phyloP scores from a whole-genome alignment of 139 green algal genomes.

The Coelastrella sp. region DNA sequence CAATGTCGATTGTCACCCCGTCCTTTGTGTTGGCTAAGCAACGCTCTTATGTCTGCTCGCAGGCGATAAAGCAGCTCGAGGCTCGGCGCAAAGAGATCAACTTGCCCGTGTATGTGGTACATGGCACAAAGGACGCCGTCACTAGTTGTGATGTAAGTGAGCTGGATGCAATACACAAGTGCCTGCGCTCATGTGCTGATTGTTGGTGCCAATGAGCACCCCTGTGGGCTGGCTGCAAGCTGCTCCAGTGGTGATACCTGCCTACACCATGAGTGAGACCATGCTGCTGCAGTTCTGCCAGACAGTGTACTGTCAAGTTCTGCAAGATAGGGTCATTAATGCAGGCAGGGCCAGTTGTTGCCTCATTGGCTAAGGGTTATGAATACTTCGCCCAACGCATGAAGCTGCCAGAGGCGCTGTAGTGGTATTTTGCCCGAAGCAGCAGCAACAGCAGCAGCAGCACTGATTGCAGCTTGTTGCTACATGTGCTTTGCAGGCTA shows the following conservation, averaged over 20 bases:
- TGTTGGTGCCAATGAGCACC: neutral
- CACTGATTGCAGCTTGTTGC: neutral
- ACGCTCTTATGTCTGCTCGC: neutral
- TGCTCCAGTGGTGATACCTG: too few species aligned
- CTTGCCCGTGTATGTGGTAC: constrained; percentile 55
- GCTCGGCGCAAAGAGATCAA: constrained; percentile 8
- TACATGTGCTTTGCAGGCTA: neutral
- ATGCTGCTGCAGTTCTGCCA: too few species aligned
- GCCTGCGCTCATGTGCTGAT: neutral
- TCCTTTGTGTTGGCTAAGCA: too few species aligned
- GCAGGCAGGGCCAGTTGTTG: too few species aligned
- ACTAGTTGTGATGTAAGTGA: constrained; percentile 34
- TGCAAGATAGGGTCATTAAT: too few species aligned
- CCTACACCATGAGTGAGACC: too few species aligned
- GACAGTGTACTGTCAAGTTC: too few species aligned
- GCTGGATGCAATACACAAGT: neutral
- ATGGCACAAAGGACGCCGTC: constrained; percentile 53
- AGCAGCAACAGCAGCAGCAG: neutral
- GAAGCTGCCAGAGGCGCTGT: neutral
- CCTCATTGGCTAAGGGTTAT: too few species aligned
- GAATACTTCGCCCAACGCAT: too few species aligned
- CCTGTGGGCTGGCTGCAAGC: neutral
- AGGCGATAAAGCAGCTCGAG: constrained; percentile 40
- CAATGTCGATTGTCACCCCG: too few species aligned
- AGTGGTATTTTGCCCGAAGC: neutral